These are phyloP conservation scores for Apiotrichum akiyoshidainum DNA, from an alignment of 1,284 basidiomycete genomes.

Conservation along the genomic window DNA sequence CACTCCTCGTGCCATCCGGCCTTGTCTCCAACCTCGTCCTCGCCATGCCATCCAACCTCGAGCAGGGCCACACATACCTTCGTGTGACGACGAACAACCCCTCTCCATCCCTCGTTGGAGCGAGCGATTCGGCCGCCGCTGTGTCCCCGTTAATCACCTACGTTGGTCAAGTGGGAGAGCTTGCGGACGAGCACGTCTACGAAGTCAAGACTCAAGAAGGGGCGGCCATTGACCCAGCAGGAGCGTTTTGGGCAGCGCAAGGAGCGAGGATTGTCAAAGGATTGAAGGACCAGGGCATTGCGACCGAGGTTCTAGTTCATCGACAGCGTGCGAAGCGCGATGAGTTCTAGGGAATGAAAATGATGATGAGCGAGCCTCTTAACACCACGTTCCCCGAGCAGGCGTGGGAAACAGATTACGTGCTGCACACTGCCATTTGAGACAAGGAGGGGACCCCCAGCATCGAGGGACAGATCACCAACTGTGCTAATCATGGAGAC, in stretches of 20 bases:
- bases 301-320: conserved; percentile 30
- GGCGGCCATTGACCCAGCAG: conserved; percentile 10
- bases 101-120: neutral
- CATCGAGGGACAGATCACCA: too few species aligned
- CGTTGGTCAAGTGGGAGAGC: conserved; percentile 42
- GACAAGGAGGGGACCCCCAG: too few species aligned
- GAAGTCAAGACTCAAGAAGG: conserved; percentile 23
- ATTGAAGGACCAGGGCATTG: conserved; percentile 35
- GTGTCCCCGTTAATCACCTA: conserved; percentile 22
- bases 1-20: conserved; percentile 1
- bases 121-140: neutral
- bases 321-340: conserved; percentile 40
- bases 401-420: too few species aligned
- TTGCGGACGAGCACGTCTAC: conserved; percentile 44
- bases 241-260: conserved; percentile 17
- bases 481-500: too few species aligned
- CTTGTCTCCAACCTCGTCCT: conserved; percentile 5
- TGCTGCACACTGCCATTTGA: too few species aligned
- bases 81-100: conserved; percentile 32
- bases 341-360: conserved; percentile 23
- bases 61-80: conserved; percentile 36
- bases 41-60: conserved; percentile 19
- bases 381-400: too few species aligned
- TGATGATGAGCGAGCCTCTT: too few species aligned
- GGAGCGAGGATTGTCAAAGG: conserved; percentile 16